Evolutionary conservation across 495 filamentous ascomycete genomes (phyloP), one percentile per base, ranked within the genome.

Genomic region (Talaromyces stipitatus): DNA sequence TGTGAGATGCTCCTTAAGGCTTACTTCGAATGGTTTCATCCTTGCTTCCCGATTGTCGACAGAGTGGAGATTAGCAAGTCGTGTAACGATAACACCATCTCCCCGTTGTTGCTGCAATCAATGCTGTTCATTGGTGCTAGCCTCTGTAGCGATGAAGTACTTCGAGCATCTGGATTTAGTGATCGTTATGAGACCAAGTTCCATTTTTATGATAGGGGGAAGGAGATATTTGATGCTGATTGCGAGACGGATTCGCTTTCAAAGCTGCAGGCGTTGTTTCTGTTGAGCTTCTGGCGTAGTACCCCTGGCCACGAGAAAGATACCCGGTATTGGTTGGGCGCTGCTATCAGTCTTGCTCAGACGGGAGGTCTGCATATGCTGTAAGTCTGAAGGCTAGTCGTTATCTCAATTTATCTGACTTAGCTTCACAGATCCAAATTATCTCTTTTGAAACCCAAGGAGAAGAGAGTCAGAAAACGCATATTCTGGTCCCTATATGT

Each of bases 401-500:
- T 46, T 26, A 26, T 22, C n/a, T 24, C 2, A 50, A 3, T 1
- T 3, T 1, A 14, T 33, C 27, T 5, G 14, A 29, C 27, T 6
- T 11, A 26, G 33, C 4, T 2, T n/a, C n/a, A 1, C 41, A 72
- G 72, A 64, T 71, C 71, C 1, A 72, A 73, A 51, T 60, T 75
- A 41, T 66, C 69, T 9, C 69, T 71, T 43, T 54, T 71, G 27
- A 61, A 62, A 16, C 12, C 63, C 7, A 62, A 61, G 11, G 68
- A 72, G 20, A 63, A 67, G 41, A 71, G 62, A 53, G 33, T 78
- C 3, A 68, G 74, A 62, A 77, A 76, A 55, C 54, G 74, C 20
- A 76, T 79, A 9, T 79, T 75, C 73, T 79, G 76, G 76, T 71
- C 73, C 58, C 54, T 76, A 47, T 78, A 77, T 62, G 74, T 76